Evolutionary conservation across 2,329 filamentous ascomycete genomes (phyloP), one percentile per base, ranked within the genome.

Genomic region (Taxawa tesnikishii): DNA sequence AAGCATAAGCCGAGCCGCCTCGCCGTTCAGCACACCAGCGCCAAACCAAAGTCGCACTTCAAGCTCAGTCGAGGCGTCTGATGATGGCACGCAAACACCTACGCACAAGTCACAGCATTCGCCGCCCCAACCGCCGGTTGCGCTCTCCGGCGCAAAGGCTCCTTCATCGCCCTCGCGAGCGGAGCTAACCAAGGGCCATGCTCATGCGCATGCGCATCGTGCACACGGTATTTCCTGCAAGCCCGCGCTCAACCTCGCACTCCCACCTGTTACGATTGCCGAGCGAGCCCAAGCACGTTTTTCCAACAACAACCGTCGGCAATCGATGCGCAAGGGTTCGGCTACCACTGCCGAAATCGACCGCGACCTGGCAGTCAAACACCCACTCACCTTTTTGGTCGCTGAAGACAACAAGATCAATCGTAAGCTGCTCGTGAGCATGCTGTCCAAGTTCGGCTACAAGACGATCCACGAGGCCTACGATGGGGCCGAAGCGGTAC

Each of bases 351-450:
- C 47, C 6, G 43, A 41, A 4, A 47, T 72, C 41, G 74, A 79
- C 45, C 64, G 66, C 27, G 61, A 68, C 10, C 61, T 81, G 4
- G 73, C 70, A 3, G 54, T 58, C 28, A 71, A 70, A 42, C 62
- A 72, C 38, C 78, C 78, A 1, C 61, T 82, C 6, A 77, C 68
- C 7, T 75, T 83, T 40, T 62, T 83, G 3, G 71, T 83, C 2
- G 78, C 75, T 4, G 78, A 83, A 55, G 78, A 83, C 53, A 83
- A 83, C 51, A 69, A 69, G 39, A 79, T 82, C 53, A 81, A 82
- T 46, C 70, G 78, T 33, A 73, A 70, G 28, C 67, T 82, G 0
- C 62, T 81, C 11, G 67, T 78, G 16, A 73, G 59, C 43, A 80
- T 80, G 68, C 66, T 83, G 6, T 60, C 60, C 14, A 78, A 77